Percentiles rank a stretch among this genome's conserved stretches.
phyloP scores from a whole-genome alignment of 78 protist genomes.

The Dictyostelium purpureum region DNA sequence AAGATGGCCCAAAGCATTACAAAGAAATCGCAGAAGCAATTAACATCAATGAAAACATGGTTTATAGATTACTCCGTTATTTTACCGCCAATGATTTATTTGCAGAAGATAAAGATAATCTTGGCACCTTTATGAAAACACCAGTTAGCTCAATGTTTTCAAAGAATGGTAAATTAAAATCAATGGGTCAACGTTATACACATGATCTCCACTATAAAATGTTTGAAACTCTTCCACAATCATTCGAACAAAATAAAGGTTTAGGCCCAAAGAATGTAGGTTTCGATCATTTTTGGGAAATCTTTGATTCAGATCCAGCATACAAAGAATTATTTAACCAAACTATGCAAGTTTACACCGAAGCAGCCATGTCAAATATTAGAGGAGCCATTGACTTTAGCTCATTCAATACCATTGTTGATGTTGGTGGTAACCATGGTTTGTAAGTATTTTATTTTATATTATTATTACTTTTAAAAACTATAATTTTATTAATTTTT shows the following conservation, averaged over 20 bases:
- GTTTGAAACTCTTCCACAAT: conserved; percentile 2
- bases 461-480: neutral
- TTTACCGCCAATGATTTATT: conserved; percentile 1
- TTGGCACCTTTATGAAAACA: neutral
- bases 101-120: neutral
- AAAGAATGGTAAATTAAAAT: neutral
- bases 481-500: neutral
- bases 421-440: conserved; percentile 74
- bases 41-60: neutral
- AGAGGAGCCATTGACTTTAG: neutral
- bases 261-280: neutral
- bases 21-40: neutral
- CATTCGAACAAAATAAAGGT: neutral
- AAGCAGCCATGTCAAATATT: neutral
- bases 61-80: neutral
- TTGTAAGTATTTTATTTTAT: neutral
- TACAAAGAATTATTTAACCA: neutral
- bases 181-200: neutral
- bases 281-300: neutral
- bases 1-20: neutral
- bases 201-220: neutral
- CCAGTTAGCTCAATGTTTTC: neutral
- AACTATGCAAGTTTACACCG: neutral
- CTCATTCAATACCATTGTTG: neutral
- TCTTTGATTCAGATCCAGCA: neutral